phyloP scores from a whole-genome alignment of 2,329 filamentous ascomycete species.

The Microdochium nivale region DNA sequence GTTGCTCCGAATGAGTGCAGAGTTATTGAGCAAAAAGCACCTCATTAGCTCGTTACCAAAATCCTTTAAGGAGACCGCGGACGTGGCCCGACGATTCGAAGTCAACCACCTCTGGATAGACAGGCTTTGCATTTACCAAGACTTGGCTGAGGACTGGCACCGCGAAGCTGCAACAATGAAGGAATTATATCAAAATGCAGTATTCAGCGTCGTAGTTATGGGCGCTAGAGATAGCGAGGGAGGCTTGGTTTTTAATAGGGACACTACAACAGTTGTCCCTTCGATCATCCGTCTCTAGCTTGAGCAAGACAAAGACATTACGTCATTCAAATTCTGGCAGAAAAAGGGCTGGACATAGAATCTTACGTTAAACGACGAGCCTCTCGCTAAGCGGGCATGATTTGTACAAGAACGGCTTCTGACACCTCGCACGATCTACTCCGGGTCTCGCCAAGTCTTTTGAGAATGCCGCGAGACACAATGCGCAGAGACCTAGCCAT shows the following conservation, averaged over 20 bases:
- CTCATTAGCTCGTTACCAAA: slow-evolving; percentile 6
- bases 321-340: no score
- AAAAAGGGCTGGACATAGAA: no score
- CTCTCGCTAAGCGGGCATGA: slow-evolving; percentile 9
- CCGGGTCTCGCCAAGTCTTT: slow-evolving; percentile 9
- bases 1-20: no score
- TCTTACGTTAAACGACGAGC: slow-evolving; percentile 3
- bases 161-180: slow-evolving; percentile 8
- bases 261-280: slow-evolving; percentile 3
- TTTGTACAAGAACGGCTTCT: slow-evolving; percentile 11
- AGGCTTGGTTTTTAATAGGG: slow-evolving; percentile 8
- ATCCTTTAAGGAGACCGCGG: slow-evolving; percentile 8
- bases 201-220: slow-evolving; percentile 8
- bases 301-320: no score
- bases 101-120: slow-evolving; percentile 15
- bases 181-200: slow-evolving; percentile 7
- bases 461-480: slow-evolving; percentile 10
- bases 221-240: slow-evolving; percentile 4
- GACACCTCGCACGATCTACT: slow-evolving; percentile 10
- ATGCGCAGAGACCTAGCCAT: slow-evolving; percentile 6
- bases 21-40: no score
- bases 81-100: slow-evolving; percentile 6
- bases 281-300: no score
- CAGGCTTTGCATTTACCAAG: slow-evolving; percentile 12
- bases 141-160: slow-evolving; percentile 9